These are phyloP conservation scores for Lentinus polychrous DNA, from an alignment of 1,284 basidiomycete genomes.

Conservation along the genomic window DNA sequence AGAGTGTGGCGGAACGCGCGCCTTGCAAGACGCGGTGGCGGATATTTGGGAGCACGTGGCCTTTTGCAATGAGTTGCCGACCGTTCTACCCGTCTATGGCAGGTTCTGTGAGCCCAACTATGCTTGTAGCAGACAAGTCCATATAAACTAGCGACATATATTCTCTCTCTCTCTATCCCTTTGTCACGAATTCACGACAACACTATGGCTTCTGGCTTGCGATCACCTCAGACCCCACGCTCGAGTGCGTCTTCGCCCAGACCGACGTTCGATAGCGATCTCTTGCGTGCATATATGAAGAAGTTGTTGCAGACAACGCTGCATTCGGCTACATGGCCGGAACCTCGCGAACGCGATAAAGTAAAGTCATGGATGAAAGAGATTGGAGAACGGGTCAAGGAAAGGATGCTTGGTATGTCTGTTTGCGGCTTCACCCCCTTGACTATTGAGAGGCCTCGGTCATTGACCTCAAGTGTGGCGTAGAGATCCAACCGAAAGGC, in stretches of 20 bases:
- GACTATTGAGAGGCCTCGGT: not conserved
- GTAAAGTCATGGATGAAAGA: slow-evolving; percentile 74
- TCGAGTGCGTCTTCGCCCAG: slow-evolving; percentile 51
- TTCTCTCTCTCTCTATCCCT: not conserved
- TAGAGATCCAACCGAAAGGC: slow-evolving; percentile 68
- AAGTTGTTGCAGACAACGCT: slow-evolving; percentile 66
- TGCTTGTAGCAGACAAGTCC: not conserved
- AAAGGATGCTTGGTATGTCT: slow-evolving; percentile 57
- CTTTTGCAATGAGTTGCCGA: not conserved
- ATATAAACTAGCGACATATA: not conserved
- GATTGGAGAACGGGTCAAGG: slow-evolving; percentile 74
- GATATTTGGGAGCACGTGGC: slow-evolving; percentile 1
- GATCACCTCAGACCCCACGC: slow-evolving; percentile 43
- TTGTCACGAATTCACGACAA: slow-evolving; percentile 1
- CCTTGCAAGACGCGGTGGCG: not conserved
- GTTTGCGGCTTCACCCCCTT: not conserved
- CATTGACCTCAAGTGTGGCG: slow-evolving; percentile 8
- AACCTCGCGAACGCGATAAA: slow-evolving; percentile 57
- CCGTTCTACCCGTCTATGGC: not conserved
- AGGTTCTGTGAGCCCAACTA: not conserved
- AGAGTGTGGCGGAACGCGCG: not conserved
- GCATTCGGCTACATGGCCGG: slow-evolving; percentile 57
- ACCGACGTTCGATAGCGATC: slow-evolving; percentile 64
- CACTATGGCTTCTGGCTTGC: slow-evolving; percentile 39
- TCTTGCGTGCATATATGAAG: slow-evolving; percentile 72